Conservation (phyloP, 2,329 filamentous ascomycete genomes). For the Penicillium polonicum region DNA sequence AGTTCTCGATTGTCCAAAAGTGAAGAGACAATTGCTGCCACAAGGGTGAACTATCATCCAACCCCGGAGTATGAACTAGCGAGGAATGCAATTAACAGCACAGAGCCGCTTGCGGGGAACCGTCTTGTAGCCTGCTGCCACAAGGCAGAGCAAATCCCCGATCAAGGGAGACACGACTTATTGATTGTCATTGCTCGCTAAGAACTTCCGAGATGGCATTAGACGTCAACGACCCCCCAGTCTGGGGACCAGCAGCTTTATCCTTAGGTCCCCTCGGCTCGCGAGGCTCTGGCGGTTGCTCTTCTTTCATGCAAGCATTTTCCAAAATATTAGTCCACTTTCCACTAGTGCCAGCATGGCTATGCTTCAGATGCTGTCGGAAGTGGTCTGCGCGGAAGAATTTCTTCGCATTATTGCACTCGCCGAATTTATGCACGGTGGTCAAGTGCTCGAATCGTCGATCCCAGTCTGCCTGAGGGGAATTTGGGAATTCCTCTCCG, state of each 20-base stretch:
- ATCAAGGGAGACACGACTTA: neutral
- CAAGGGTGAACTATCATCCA: neutral
- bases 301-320: slow-evolving; percentile 93
- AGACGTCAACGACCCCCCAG: slow-evolving; percentile 21
- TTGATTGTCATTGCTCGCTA: slow-evolving; percentile 29
- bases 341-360: slow-evolving; percentile 89
- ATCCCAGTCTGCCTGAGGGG: slow-evolving; percentile 81
- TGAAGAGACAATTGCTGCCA: neutral
- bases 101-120: neutral
- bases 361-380: slow-evolving; percentile 96
- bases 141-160: neutral
- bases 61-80: neutral
- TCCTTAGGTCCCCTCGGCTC: slow-evolving; percentile 10
- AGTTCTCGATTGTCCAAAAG: neutral
- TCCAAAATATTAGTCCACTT: slow-evolving; percentile 99
- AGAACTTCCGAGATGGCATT: slow-evolving; percentile 34
- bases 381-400: slow-evolving; percentile 98
- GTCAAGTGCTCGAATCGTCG: slow-evolving; percentile 81
- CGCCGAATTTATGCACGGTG: slow-evolving; percentile 90
- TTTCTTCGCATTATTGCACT: slow-evolving; percentile 98
- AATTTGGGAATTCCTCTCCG: slow-evolving; percentile 80
- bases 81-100: neutral
- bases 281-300: slow-evolving; percentile 46
- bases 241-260: slow-evolving; percentile 7
- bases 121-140: neutral